Evolutionary conservation across 257 asterid genomes (phyloP).

Genomic region (Solanum dulcamara): DNA sequence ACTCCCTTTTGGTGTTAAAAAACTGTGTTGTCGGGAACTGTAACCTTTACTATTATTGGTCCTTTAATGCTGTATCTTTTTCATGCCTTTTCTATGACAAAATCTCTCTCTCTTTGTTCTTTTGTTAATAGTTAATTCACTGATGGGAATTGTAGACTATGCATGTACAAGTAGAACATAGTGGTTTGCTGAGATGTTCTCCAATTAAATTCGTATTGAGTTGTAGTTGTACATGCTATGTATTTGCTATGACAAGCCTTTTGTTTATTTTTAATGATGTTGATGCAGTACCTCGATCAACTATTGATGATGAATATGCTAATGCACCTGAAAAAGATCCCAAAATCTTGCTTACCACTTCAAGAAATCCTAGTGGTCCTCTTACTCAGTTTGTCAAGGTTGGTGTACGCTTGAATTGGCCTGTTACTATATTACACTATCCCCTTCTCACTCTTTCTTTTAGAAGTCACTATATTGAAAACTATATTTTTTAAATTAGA

Average conservation of each 20-base stretch:
- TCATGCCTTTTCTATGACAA: neutral
- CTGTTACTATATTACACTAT: neutral
- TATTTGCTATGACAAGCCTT: neutral
- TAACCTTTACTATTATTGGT: neutral
- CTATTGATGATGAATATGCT: constrained; percentile 93
- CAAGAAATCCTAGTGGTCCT: constrained; percentile 92
- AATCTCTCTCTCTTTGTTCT: neutral
- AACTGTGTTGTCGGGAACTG: neutral
- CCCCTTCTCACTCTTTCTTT: neutral
- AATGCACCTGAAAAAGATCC: constrained; percentile 69
- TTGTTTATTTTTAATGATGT: neutral
- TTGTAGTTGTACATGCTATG: neutral
- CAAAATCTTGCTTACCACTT: constrained; percentile 80
- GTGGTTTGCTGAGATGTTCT: neutral
- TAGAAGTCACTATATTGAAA: neutral
- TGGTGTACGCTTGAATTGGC: neutral
- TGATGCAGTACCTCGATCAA: constrained; percentile 59
- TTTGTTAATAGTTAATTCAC: neutral
- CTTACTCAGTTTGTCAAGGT: constrained; percentile 96
- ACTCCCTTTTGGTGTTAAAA: neutral
- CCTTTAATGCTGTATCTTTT: neutral
- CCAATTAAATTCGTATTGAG: neutral
- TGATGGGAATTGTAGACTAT: neutral
- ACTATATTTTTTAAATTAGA: neutral
- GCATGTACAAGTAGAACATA: neutral